Conservation (phyloP, 768 basidiomycete genomes). For the Podaxis sp. region DNA sequence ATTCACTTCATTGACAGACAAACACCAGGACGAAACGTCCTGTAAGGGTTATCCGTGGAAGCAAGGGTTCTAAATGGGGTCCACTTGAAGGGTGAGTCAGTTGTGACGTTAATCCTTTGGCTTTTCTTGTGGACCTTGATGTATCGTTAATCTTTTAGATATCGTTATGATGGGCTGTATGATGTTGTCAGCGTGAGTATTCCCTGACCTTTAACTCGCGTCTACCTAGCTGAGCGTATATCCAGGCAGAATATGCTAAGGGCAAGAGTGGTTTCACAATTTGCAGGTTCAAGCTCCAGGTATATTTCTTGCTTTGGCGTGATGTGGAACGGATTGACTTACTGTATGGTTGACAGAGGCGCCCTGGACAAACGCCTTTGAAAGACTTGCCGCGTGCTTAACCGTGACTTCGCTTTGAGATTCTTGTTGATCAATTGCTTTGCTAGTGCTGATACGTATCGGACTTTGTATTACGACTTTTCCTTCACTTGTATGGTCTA, state of each 20-base stretch:
- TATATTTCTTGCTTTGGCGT: neutral
- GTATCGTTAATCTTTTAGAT: constrained; percentile 24
- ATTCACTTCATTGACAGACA: constrained; percentile 15
- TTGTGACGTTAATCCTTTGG: constrained; percentile 16
- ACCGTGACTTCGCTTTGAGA: no score
- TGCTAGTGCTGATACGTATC: neutral
- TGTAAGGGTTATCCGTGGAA: constrained; percentile 39
- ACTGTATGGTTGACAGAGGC: neutral
- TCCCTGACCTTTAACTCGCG: neutral
- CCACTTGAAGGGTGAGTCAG: neutral
- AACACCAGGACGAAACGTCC: constrained; percentile 27
- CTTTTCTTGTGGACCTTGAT: neutral
- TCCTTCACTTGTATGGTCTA: neutral
- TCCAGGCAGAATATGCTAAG: neutral
- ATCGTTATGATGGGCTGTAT: constrained; percentile 42
- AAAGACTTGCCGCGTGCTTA: constrained; percentile 1
- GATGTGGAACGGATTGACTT: neutral
- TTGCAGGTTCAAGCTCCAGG: constrained; percentile 7
- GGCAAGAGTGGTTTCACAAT: constrained; percentile 4
- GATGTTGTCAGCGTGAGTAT: constrained; percentile 7
- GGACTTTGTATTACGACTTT: neutral
- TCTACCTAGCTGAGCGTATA: neutral
- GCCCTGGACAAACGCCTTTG: constrained; percentile 3
- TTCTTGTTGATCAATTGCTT: neutral
- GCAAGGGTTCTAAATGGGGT: constrained; percentile 11